Base-by-base conservation (phyloP, 495 filamentous ascomycete genomes). In the Lasiosphaeria miniovina region DNA sequence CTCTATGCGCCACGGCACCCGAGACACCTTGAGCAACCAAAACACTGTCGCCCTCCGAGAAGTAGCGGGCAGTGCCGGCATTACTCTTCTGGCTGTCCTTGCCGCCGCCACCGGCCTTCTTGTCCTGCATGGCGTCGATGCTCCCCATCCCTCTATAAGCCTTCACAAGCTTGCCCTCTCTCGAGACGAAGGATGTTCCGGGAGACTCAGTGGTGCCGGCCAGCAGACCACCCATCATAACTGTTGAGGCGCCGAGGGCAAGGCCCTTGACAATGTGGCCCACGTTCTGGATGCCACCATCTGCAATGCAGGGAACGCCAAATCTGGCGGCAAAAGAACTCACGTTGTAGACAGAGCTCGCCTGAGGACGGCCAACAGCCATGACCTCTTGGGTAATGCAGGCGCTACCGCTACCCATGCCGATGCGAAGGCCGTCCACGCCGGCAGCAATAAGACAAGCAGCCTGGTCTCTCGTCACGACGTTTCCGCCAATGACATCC, bases 301-400 rank as follows among this genome's bases (percentile, higher is more conserved):
- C 94, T 46, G 94, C 94, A 66, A 99, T 97, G 78, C 93, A 97
- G 32, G 94, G 94, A 61, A 99, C 92, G 59, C 95, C 94, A 73
- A 99, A 99, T 61, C 86, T 86, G 49, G 88, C 88, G 38, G 94
- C 94, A 66, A 98, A 99, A 32, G 80, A 75, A 60, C 89, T 84
- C 64, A 98, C 93, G 68, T 88, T 90, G 80, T 87, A 91, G 59
- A 99, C 93, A 41, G 93, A 84, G 10, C 90, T 88, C 15, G 94
- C 94, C 77, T 99, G 94, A 59, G 94, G 94, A 64, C 94, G 88
- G 41, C 94, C 94, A 46, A 97, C 91, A 55, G 94, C 94, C 94
- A 99, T 99, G 68, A 99, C 94, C 78, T 99, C 94, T 77, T 99
- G 94, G 50, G 94, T 99, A 69, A 99, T 99, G 78, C 94, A 99